Base-by-base conservation (phyloP, 495 filamentous ascomycete species). In the Trichoderma erinaceum region DNA sequence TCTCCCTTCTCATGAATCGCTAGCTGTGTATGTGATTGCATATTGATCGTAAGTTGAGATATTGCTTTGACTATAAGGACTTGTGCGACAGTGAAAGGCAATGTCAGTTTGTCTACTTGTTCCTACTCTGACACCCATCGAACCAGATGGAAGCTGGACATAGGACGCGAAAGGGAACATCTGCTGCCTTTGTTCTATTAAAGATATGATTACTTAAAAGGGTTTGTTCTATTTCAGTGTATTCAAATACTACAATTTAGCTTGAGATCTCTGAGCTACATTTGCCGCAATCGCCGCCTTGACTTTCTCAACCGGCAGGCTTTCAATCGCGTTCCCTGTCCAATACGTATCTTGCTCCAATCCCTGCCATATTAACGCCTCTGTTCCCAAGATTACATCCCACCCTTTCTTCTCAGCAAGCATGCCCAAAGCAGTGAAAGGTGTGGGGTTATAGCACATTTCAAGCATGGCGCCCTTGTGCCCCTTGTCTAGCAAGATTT, bases 391-490 rank as follows among this genome's bases (percentile, higher is more conserved):
- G 64, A 92, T 87, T 13, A 91, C 85, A 76, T 86, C 80, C 89
- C 89, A 92, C 8, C 88, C 87, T 18, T 79, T 79, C 2, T 75
- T 75, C 66, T 83, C 78, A 25, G 85, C 83, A 38, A 89, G 70
- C 67, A 77, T 76, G 6, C 82, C 86, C 66, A 92, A 85, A 69
- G 82, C 82, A 0, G 89, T 92, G 75, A 84, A 85, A 0, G 88
- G 88, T 50, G 79, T 77, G 1, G 89, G 89, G 73, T 91, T 88
- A 74, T 92, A 92, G 79, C 89, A 91, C 89, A 92, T 92, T 78
- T 92, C 90, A 70, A 91, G 75, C 46, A 92, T 86, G 10, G 84
- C 84, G 12, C 89, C 89, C 79, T 89, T 87, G 13, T 67, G 41
- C 66, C 80, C 75, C 78, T 78, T 76, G 65, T 73, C 41, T 58